These are phyloP conservation scores for Brettanomyces anomalus DNA, from an alignment of 805 yeast genomes.

Conservation along the genomic window DNA sequence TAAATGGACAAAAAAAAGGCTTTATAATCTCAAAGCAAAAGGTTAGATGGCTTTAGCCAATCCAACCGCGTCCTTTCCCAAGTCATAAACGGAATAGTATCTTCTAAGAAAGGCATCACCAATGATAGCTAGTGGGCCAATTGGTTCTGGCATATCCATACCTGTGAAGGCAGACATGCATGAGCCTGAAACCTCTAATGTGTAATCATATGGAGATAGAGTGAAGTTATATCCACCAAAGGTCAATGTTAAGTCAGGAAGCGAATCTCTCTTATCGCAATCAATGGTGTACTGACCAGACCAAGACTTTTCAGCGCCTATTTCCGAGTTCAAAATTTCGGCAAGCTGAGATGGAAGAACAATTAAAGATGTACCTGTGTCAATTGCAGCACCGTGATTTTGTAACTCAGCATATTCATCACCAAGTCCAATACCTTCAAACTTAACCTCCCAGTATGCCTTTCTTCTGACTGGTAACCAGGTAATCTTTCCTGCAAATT, in stretches of 20 bases:
- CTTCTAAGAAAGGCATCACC: constrained; percentile 97
- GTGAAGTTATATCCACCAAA: constrained; percentile 90
- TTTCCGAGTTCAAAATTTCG: constrained; percentile 88
- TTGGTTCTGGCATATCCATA: constrained; percentile 95
- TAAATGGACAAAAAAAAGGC: neutral
- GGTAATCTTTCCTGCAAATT: constrained; percentile 75
- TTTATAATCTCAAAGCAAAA: neutral
- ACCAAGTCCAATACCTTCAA: constrained; percentile 86
- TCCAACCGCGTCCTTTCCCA: constrained; percentile 88
- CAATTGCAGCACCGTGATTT: constrained; percentile 92
- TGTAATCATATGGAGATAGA: constrained; percentile 82
- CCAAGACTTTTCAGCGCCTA: constrained; percentile 97
- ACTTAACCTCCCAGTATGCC: constrained; percentile 98
- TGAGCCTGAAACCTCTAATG: constrained; percentile 87
- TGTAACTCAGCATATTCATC: constrained; percentile 80
- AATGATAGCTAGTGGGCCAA: constrained; percentile 91
- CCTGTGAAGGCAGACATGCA: constrained; percentile 96
- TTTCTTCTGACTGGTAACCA: constrained; percentile 98
- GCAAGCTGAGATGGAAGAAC: constrained; percentile 94
- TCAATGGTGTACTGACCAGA: constrained; percentile 94
- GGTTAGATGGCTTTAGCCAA: constrained; percentile 65
- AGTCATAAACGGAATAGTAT: constrained; percentile 89
- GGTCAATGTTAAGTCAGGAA: constrained; percentile 89
- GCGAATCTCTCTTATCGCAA: constrained; percentile 71
- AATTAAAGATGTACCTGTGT: constrained; percentile 95